A percentile compares a stretch with the other conserved stretches of the same genome.
phyloP scores from a whole-genome alignment of 495 filamentous ascomycete genomes.

The Viridothelium virens region DNA sequence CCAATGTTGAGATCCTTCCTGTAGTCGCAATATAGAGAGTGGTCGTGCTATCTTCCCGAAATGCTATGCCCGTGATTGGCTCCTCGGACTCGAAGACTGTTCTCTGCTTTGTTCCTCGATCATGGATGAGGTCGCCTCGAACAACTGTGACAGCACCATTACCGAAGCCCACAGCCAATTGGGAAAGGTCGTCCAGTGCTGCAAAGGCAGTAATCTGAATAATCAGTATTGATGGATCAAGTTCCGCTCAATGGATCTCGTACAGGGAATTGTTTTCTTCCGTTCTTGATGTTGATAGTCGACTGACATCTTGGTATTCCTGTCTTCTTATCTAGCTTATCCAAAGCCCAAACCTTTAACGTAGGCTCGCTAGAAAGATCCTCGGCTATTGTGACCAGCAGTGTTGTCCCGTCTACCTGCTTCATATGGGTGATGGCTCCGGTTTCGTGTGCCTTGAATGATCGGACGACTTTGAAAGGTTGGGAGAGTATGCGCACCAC shows the following conservation, averaged over 20 bases:
- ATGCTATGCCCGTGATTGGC: slow-evolving; percentile 83
- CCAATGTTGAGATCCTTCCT: slow-evolving; percentile 73
- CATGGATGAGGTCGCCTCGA: slow-evolving; percentile 88
- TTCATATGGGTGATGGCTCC: slow-evolving; percentile 87
- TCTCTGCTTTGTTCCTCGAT: slow-evolving; percentile 89
- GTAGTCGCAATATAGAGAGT: slow-evolving; percentile 90
- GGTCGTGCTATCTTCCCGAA: slow-evolving; percentile 58
- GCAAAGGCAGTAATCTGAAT: slow-evolving; percentile 80
- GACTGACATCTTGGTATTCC: slow-evolving; percentile 79
- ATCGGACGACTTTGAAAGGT: slow-evolving; percentile 76
- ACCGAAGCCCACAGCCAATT: slow-evolving; percentile 89
- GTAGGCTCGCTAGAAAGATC: slow-evolving; percentile 79
- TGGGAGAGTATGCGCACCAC: slow-evolving; percentile 77
- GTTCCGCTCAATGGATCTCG: slow-evolving; percentile 17
- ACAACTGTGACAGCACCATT: slow-evolving; percentile 93
- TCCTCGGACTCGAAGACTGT: slow-evolving; percentile 97
- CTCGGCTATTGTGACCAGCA: slow-evolving; percentile 83
- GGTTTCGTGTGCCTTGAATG: slow-evolving; percentile 75
- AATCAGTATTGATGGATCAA: slow-evolving; percentile 13
- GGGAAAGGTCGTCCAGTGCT: slow-evolving; percentile 74
- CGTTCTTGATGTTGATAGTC: slow-evolving; percentile 79
- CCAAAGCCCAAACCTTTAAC: slow-evolving; percentile 91
- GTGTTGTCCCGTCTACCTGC: slow-evolving; percentile 78
- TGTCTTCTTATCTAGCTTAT: slow-evolving; percentile 90
- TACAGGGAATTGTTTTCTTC: slow-evolving; percentile 85